Conservation (phyloP, 1,284 basidiomycete species). For the Leccinum subfulvum region DNA sequence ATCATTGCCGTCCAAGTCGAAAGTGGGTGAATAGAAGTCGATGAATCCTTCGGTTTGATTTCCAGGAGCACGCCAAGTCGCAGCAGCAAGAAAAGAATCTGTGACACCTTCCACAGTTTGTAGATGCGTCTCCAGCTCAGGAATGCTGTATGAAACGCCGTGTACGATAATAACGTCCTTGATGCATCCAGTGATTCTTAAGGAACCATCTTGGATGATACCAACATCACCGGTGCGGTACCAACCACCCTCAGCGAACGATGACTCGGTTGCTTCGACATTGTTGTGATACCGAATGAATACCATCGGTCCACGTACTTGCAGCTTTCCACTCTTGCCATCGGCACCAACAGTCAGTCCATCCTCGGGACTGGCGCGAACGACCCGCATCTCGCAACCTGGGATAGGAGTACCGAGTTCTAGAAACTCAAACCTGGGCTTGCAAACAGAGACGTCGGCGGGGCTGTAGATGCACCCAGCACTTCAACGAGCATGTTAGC, state of each 20-base stretch:
- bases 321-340: slow-evolving; percentile 35
- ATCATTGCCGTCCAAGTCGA: slow-evolving; percentile 20
- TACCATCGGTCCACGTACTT: slow-evolving; percentile 36
- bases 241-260: slow-evolving; percentile 39
- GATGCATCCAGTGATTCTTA: slow-evolving; percentile 39
- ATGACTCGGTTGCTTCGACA: slow-evolving; percentile 30
- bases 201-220: slow-evolving; percentile 33
- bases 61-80: slow-evolving; percentile 27
- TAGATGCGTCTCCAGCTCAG: slow-evolving; percentile 38
- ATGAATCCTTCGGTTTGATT: slow-evolving; percentile 27
- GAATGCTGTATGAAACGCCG: slow-evolving; percentile 39
- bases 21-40: slow-evolving; percentile 27
- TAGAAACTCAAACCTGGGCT: slow-evolving; percentile 23
- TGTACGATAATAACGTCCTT: slow-evolving; percentile 43
- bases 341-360: slow-evolving; percentile 21
- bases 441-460: slow-evolving; percentile 6
- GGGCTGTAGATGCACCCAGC: slow-evolving; percentile 36
- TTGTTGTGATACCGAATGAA: slow-evolving; percentile 40
- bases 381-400: slow-evolving; percentile 27
- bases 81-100: slow-evolving; percentile 34
- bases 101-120: slow-evolving; percentile 36
- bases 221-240: slow-evolving; percentile 40
- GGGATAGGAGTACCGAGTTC: slow-evolving; percentile 25
- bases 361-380: slow-evolving; percentile 23
- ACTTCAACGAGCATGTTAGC: slow-evolving; percentile 12